Base-by-base conservation (phyloP, 1,284 basidiomycete genomes). In the Schizophyllum commune region DNA sequence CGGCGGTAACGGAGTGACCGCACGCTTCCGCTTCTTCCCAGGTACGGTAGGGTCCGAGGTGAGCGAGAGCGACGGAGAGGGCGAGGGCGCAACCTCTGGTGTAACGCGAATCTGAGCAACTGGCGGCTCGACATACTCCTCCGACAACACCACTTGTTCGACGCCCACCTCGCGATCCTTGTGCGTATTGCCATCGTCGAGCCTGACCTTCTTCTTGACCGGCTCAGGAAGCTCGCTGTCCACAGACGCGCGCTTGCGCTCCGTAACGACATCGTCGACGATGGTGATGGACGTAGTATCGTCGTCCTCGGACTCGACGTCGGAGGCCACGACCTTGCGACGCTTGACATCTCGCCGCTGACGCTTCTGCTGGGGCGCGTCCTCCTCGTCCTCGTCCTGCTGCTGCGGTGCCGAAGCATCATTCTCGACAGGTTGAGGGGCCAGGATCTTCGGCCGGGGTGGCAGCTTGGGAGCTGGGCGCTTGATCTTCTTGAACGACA, bases 401-500 rank as follows among this genome's bases (percentile, higher is more conserved):
- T 58, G 67, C 61, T 59, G 61, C 19, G 53, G 53, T 59, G 61
- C 19, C 3, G 53, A 55, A 9, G 34, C 17, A 11, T 15, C 55
- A 5, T 52, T 60, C 20, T 60, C 65, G 19, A 64, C 62, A 19
- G 54, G 60, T 47, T 47, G 2, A 11, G 39, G 39, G 3, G 17
- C 13, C 8, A 47, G 17, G 39, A 47, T 17, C 39, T 47, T 11
- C 13, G 39, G 39, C 59, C 66, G 66, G 11, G 69, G 74, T 34
- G 71, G 68, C 63, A 70, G 70, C 56, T 73, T 73, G 56, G 72
- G 72, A 59, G 75, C 68, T 60, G 68, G 68, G 58, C 78, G 75
- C 69, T 82, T 83, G 61, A 76, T 80, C 72, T 84, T 88, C 72
- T 83, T 84, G 71, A 90, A 89, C 59, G 86, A 88, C 67, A 90